Percentiles rank a stretch among this genome's conserved stretches.
These are phyloP conservation scores for Schizochytrium sp. DNA, from an alignment of 108 stramenopile species.

Conservation along the genomic window DNA sequence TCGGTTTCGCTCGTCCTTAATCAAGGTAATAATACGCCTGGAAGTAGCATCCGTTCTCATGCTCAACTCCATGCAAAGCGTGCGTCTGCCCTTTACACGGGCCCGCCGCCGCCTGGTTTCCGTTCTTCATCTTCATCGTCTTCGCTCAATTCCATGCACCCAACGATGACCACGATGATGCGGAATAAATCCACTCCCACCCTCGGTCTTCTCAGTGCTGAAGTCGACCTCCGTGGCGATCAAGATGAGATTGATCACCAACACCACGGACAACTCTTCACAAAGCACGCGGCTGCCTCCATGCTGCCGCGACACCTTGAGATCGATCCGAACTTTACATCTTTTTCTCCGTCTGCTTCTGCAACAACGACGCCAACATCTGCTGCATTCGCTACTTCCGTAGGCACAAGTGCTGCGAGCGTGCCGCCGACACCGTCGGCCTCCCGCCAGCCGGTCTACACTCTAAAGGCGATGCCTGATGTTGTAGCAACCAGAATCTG, in stretches of 20 bases:
- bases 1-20: conserved; percentile 18
- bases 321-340: no score
- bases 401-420: neutral
- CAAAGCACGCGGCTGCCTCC: no score
- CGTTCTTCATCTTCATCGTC: neutral
- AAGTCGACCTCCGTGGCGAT: neutral
- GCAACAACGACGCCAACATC: neutral
- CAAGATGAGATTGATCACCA: no score
- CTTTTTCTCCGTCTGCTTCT: no score
- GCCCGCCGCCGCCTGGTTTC: conserved; percentile 4
- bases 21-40: neutral
- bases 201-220: neutral
- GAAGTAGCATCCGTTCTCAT: neutral
- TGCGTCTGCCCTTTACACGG: neutral
- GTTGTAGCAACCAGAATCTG: neutral
- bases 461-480: neutral
- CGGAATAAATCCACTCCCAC: conserved; percentile 47
- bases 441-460: no score
- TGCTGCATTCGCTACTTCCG: neutral
- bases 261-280: no score
- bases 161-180: neutral
- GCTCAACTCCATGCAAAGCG: neutral
- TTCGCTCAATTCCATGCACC: no score
- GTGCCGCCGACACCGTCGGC: no score
- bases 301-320: no score